Evolutionary conservation across 2,329 filamentous ascomycete genomes (phyloP).

Genomic region (Ophiosphaerella narmari): DNA sequence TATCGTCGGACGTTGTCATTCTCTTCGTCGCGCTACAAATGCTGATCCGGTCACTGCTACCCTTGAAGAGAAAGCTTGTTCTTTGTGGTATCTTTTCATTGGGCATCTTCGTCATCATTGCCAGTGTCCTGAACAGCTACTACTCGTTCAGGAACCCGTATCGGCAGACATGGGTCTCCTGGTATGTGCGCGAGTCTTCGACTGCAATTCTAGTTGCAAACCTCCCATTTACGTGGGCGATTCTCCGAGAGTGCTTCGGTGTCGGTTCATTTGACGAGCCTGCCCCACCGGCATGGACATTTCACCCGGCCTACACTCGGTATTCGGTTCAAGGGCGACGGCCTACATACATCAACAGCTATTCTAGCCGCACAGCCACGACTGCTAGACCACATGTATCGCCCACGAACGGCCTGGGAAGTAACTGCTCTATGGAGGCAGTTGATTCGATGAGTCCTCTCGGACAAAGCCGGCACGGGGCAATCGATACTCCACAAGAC

Average conservation of each 20-base stretch:
- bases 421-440: constrained; percentile 16
- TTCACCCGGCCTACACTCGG: constrained; percentile 32
- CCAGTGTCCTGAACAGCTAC: constrained; percentile 56
- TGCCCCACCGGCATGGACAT: constrained; percentile 36
- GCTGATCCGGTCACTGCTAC: constrained; percentile 50
- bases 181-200: constrained; percentile 39
- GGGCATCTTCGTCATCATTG: constrained; percentile 56
- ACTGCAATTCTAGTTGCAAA: constrained; percentile 54
- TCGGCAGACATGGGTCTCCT: constrained; percentile 33
- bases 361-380: constrained; percentile 6
- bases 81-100: constrained; percentile 62
- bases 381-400: constrained; percentile 11
- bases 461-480: constrained; percentile 6
- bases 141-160: constrained; percentile 40
- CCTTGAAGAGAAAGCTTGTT: constrained; percentile 57
- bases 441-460: constrained; percentile 13
- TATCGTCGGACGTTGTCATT: constrained; percentile 54
- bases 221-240: constrained; percentile 57
- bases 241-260: constrained; percentile 55
- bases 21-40: constrained; percentile 52
- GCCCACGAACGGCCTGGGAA: constrained; percentile 8
- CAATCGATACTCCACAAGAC: constrained; percentile 11
- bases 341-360: constrained; percentile 18
- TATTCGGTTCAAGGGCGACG: constrained; percentile 22
- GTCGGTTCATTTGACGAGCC: constrained; percentile 37